Evolutionary conservation across 768 basidiomycete genomes (phyloP).

Genomic region (Boletellus emodensis): DNA sequence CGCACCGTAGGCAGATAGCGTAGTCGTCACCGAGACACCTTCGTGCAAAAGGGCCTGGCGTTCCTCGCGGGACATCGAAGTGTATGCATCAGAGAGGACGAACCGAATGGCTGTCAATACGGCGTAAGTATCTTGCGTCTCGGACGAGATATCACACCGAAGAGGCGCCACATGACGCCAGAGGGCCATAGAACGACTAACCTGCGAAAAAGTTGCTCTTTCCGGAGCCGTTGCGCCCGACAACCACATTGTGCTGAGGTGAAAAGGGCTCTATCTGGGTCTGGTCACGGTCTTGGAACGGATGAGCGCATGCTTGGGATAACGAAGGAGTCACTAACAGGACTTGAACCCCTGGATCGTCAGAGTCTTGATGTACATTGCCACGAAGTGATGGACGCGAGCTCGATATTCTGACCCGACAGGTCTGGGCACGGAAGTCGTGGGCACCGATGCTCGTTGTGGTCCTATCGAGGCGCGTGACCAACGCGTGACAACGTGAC

Average conservation of each 20-base stretch:
- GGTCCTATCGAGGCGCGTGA: conserved; percentile 9
- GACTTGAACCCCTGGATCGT: conserved; percentile 98
- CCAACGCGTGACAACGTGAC: conserved; percentile 22
- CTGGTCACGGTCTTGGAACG: conserved; percentile 68
- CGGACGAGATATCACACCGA: neutral
- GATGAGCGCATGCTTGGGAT: conserved; percentile 2
- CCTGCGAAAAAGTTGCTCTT: conserved; percentile 99
- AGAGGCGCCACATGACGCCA: neutral
- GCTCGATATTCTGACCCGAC: neutral
- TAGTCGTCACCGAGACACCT: conserved; percentile 82
- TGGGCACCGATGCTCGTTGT: neutral
- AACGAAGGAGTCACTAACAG: conserved; percentile 45
- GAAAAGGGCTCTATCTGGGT: conserved; percentile 94
- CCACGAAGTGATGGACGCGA: neutral
- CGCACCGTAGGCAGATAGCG: conserved; percentile 86
- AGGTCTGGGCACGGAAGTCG: neutral
- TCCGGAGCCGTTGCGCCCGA: conserved; percentile 95
- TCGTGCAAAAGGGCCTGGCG: conserved; percentile 92
- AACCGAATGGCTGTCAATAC: conserved; percentile 79
- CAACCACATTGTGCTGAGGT: conserved; percentile 91
- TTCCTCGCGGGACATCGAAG: conserved; percentile 91
- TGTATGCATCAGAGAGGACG: conserved; percentile 96
- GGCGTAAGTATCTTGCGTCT: conserved; percentile 2
- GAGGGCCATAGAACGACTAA: conserved; percentile 31
- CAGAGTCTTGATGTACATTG: conserved; percentile 83